Conservation (phyloP, 2,329 filamentous ascomycete genomes). For the Leptographium lundbergii region DNA sequence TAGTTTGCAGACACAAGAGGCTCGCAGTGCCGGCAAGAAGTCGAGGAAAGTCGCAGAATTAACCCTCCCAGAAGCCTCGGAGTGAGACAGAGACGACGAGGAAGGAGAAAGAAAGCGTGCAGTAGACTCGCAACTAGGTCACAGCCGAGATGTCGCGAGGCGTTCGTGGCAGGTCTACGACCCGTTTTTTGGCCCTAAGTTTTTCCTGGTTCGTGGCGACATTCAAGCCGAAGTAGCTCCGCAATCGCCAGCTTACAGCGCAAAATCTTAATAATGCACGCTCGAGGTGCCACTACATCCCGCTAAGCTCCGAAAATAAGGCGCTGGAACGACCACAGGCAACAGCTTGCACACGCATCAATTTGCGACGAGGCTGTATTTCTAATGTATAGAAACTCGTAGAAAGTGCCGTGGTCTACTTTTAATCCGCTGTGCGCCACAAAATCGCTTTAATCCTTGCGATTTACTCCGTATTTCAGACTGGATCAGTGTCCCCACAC, state of each 20-base stretch:
- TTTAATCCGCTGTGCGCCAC: neutral
- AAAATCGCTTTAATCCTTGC: too few relatives aligned
- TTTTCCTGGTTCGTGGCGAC: constrained; percentile 1
- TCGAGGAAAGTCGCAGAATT: neutral
- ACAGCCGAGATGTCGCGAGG: constrained; percentile 4
- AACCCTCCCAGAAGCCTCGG: neutral
- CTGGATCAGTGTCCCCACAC: neutral
- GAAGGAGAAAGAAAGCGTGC: neutral
- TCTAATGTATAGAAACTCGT: neutral
- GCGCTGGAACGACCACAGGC: constrained; percentile 3
- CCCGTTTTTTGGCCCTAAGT: constrained; percentile 4
- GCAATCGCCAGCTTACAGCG: constrained; percentile 9
- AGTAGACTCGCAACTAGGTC: neutral
- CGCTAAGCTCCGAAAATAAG: constrained; percentile 4
- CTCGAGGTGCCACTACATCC: constrained; percentile 2
- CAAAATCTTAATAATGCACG: constrained; percentile 10
- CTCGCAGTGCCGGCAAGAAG: neutral
- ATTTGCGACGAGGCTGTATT: neutral
- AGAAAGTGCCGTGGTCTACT: neutral
- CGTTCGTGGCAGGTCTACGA: constrained; percentile 9
- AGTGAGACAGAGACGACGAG: neutral
- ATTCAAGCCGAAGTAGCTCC: constrained; percentile 2
- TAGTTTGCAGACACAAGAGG: neutral
- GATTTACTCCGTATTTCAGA: neutral
- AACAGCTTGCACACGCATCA: constrained; percentile 1